Conservation (phyloP, 306 rosid genomes). For the Vigna radiata region DNA sequence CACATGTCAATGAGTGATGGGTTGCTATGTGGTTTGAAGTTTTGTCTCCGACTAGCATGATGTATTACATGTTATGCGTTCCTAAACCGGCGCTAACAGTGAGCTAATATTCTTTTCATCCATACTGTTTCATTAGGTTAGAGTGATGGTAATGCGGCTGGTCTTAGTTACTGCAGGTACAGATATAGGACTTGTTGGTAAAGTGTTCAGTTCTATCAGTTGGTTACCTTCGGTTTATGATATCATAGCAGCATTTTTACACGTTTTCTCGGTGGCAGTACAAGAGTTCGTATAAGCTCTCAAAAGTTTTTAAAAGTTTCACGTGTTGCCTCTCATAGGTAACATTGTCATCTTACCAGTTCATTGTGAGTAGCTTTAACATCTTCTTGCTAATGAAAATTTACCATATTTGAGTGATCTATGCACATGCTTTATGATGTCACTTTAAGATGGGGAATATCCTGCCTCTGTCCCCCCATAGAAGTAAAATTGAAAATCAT, state of each 20-base stretch:
- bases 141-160: slow-evolving; percentile 38
- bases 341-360: not conserved
- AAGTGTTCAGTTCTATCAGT: slow-evolving; percentile 40
- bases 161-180: slow-evolving; percentile 44
- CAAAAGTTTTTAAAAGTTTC: no score
- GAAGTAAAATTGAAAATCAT: not conserved
- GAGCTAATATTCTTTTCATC: slow-evolving; percentile 50
- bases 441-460: not conserved
- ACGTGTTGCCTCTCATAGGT: no score
- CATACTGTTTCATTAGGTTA: slow-evolving; percentile 31
- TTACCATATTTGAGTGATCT: not conserved
- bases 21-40: slow-evolving; percentile 54
- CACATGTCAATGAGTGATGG: slow-evolving; percentile 47
- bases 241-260: slow-evolving; percentile 32
- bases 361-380: not conserved
- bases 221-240: slow-evolving; percentile 26
- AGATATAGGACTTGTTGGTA: slow-evolving; percentile 41
- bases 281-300: not conserved
- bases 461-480: not conserved
- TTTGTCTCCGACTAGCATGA: slow-evolving; percentile 49
- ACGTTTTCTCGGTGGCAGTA: not conserved
- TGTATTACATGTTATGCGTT: slow-evolving; percentile 50
- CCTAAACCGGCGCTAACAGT: slow-evolving; percentile 38
- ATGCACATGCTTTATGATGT: not conserved
- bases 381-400: not conserved